Base-by-base conservation (phyloP, 768 basidiomycete species). In the Saitozyma podzolica region DNA sequence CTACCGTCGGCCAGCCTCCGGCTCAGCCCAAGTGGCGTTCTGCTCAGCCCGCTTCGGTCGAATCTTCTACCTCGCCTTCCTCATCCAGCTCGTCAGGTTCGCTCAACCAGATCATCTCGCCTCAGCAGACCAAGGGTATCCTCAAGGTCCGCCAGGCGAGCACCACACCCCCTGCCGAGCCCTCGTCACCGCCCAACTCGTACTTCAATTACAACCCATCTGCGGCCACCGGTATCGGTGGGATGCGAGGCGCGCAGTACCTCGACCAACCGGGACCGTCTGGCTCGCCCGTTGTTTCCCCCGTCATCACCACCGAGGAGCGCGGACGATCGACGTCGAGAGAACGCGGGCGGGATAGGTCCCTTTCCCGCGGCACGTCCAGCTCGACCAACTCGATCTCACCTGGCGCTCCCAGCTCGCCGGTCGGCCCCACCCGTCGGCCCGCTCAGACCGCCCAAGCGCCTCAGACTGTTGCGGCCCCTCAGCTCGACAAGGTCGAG, bases 121-220 rank as follows among this genome's bases (percentile, higher is more conserved):
- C 62, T 54, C 67, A 53, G 54, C 54, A 42, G n/a, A 17, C 41
- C 9, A 17, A 42, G 29, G 14, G 37, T 40, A 80, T 80, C 53
- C 72, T 80, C 63, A 80, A 80, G 66, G 74, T 80, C 42, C 67
- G 78, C 10, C 61, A 69, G 19, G 66, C 75, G 9, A 62, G 63
- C 45, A 45, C 64, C 13, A 52, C 65, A 13, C 62, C 67, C 20
- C 63, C 65, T 3, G 62, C 66, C 50, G 58, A 63, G 45, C 68
- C 74, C 6, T 67, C 72, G 3, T 69, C 66, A 2, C 71, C 75
- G 3, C 66, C 76, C 3, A 59, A 54, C 9, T 65, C 72, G 16
- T 78, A 77, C 54, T 79, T 79, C 73, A 78, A 79, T 56, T 79
- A 75, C 64, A 79, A 72, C 40, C 76, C 76, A 8, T 79, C 78